Base-by-base conservation (phyloP, 2,329 filamentous ascomycete species). In the Xylaria sp. region DNA sequence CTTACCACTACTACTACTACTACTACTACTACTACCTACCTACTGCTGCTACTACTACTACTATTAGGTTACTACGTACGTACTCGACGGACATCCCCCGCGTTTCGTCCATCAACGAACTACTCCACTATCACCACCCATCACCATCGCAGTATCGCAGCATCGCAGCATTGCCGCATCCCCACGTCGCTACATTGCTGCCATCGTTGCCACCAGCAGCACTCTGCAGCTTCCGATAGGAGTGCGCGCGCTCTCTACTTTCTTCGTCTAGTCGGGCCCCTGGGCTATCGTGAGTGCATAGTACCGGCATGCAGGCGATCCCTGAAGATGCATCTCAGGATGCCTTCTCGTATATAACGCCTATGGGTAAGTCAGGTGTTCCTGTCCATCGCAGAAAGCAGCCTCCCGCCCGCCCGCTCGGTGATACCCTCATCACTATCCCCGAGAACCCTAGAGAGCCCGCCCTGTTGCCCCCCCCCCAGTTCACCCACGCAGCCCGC, bases 321-420 rank as follows among this genome's bases (percentile, higher is more conserved):
- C 82, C 81, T 81, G 82, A 77, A 78, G 81, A 82, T 80, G 80
- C 81, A 74, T 81, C 81, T 81, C 81, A 76, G 78, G 81, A 81
- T 80, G 80, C 79, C 73, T 80, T 81, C 70, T 83, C 82, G 70
- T 86, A 83, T 79, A 82, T 88, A 73, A 82, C 81, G 75, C 86
- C 86, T 79, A 86, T 88, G 80, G 86, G 86, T 88, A 80, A 84
- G 86, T 81, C 35, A 63, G 62, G 62, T 68, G 60, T 53, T 61
- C 53, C 18, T 68, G 60, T 23, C 21, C 44, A 12, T 73, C 32
- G 27, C 48, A 47, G 60, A 66, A 40, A 27, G 40, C 57, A 62
- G 35, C 44, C 53, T 62, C 54, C 67, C 63, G 54, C 32, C 48
- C 63, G 35, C 6, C 65, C 55, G 61, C 50, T 44, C 63, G 67